Conservation (phyloP, 768 basidiomycete genomes). For the Kwoniella sp. region DNA sequence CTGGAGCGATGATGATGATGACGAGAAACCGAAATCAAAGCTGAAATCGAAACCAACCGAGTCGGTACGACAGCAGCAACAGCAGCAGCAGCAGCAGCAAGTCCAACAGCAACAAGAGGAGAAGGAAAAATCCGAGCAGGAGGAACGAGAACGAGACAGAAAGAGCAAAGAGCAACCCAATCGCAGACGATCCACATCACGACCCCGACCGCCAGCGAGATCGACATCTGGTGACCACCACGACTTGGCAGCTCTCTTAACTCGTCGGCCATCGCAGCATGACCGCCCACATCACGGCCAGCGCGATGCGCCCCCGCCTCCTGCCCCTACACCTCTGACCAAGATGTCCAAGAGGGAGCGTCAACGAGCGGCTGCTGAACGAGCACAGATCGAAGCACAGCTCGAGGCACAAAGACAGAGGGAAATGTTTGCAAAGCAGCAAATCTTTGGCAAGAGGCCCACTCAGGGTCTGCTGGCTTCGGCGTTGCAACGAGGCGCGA, state of each 20-base stretch:
- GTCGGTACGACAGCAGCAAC: conserved; percentile 20
- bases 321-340: conserved; percentile 43
- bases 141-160: neutral
- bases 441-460: conserved; percentile 41
- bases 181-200: conserved; percentile 9
- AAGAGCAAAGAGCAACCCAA: neutral
- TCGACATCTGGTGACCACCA: conserved; percentile 11
- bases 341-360: conserved; percentile 45
- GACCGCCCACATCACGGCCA: neutral
- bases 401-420: conserved; percentile 52
- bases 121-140: conserved; percentile 7
- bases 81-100: conserved; percentile 7
- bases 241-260: conserved; percentile 27
- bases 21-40: conserved; percentile 8
- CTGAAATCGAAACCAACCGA: no score
- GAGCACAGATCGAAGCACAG: conserved; percentile 43
- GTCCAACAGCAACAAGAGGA: conserved; percentile 2
- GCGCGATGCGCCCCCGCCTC: conserved; percentile 32
- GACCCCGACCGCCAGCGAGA: neutral
- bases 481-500: conserved; percentile 49
- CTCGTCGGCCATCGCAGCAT: conserved; percentile 18
- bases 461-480: conserved; percentile 43
- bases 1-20: conserved; percentile 34
- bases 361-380: conserved; percentile 35
- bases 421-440: conserved; percentile 55